Percentiles rank a stretch among this genome's conserved stretches.
These are phyloP conservation scores for Silene vulgaris DNA, from an alignment of 179 eudicot genomes.

Conservation along the genomic window DNA sequence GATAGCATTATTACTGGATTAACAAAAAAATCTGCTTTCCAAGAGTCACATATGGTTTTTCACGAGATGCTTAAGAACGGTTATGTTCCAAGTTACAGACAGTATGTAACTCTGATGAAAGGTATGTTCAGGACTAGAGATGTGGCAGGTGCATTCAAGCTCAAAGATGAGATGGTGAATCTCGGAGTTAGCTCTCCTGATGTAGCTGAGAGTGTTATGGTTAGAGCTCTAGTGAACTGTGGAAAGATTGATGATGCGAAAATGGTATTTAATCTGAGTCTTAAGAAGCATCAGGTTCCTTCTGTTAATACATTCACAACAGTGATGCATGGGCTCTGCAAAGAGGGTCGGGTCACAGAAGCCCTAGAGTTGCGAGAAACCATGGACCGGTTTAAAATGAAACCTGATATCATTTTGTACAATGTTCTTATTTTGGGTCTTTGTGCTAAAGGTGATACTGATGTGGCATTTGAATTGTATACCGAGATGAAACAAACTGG, in stretches of 20 bases:
- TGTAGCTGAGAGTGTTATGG: slow-evolving; percentile 59
- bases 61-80: slow-evolving; percentile 54
- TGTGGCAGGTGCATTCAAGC: slow-evolving; percentile 50
- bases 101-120: slow-evolving; percentile 44
- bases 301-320: slow-evolving; percentile 69
- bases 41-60: slow-evolving; percentile 41
- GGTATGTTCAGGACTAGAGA: slow-evolving; percentile 62
- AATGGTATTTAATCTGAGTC: slow-evolving; percentile 53
- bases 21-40: slow-evolving; percentile 38
- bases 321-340: slow-evolving; percentile 65
- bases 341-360: slow-evolving; percentile 41
- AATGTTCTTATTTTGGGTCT: slow-evolving; percentile 70
- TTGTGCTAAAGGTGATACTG: slow-evolving; percentile 43
- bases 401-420: slow-evolving; percentile 62
- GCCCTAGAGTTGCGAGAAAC: slow-evolving; percentile 43
- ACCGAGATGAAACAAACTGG: slow-evolving; percentile 68
- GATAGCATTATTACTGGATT: slow-evolving; percentile 50
- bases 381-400: slow-evolving; percentile 50
- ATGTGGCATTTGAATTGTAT: slow-evolving; percentile 50
- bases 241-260: slow-evolving; percentile 67
- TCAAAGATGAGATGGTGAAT: slow-evolving; percentile 60
- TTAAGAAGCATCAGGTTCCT: slow-evolving; percentile 50
- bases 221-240: slow-evolving; percentile 62
- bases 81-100: slow-evolving; percentile 53
- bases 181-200: slow-evolving; percentile 41